Percentiles rank a stretch among this genome's conserved stretches.
phyloP scores from a whole-genome alignment of 164 flowering plant genomes.

The Umbilicus rupestris region DNA sequence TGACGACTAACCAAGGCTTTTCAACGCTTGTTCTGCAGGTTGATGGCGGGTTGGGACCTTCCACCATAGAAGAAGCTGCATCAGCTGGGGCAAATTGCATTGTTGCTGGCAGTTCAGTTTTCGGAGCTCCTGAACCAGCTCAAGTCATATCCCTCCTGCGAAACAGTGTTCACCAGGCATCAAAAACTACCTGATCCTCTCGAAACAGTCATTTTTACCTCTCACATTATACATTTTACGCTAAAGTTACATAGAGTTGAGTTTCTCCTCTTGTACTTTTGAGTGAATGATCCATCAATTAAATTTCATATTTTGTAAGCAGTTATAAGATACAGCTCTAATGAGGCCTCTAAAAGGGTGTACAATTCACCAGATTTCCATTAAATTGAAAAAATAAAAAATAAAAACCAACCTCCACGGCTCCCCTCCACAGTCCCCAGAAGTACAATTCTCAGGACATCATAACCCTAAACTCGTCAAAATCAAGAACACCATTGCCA shows the following conservation, averaged over 20 bases:
- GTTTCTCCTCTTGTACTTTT: no score
- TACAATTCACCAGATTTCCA: no score
- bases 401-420: no score
- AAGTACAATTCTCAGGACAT: conserved; percentile 17
- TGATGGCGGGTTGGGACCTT: conserved; percentile 92
- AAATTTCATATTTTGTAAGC: no score
- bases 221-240: no score
- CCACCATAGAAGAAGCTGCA: conserved; percentile 72
- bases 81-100: conserved; percentile 93
- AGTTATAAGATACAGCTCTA: no score
- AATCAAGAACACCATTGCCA: conserved; percentile 45
- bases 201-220: not conserved
- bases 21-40: conserved; percentile 44
- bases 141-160: conserved; percentile 65
- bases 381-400: no score
- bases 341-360: no score
- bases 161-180: conserved; percentile 41
- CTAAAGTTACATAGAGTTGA: no score
- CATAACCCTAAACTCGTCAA: conserved; percentile 48
- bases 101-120: conserved; percentile 94
- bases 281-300: no score
- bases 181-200: not conserved
- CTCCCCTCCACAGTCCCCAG: no score
- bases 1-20: no score
- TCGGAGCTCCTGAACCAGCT: conserved; percentile 84